These are phyloP conservation scores for Escovopsis sp. DNA, from an alignment of 2,329 filamentous ascomycete species.

Conservation along the genomic window DNA sequence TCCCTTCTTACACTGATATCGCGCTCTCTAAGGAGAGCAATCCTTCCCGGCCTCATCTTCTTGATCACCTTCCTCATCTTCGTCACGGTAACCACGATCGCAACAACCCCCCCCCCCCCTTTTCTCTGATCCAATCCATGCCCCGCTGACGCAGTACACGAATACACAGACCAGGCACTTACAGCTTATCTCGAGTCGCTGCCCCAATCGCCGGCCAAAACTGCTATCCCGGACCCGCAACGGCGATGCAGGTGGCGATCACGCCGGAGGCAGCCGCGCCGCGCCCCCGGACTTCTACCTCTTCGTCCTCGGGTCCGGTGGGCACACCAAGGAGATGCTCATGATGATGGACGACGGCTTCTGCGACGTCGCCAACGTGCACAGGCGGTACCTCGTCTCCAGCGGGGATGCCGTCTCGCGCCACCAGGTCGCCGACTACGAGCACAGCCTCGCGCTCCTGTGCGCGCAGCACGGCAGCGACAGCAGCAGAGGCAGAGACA, in stretches of 20 bases:
- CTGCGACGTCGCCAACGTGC: conserved; percentile 34
- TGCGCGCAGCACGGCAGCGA: conserved; percentile 7
- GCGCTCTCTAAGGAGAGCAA: too few species aligned
- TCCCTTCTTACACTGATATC: too few species aligned
- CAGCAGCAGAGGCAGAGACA: not conserved
- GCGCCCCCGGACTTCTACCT: conserved; percentile 40
- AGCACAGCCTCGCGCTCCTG: conserved; percentile 17
- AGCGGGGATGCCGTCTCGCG: conserved; percentile 58
- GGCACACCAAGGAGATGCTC: conserved; percentile 91
- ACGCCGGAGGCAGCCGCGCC: not conserved
- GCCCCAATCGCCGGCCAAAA: conserved; percentile 7
- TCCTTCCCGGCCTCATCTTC: too few species aligned
- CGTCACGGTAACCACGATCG: conserved; percentile 13
- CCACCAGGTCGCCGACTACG: conserved; percentile 46
- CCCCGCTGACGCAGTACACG: not conserved
- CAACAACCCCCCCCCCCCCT: too few species aligned
- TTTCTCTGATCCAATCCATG: too few species aligned
- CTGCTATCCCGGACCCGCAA: not conserved
- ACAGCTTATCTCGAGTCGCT: conserved; percentile 12
- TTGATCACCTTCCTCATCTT: conserved; percentile 13
- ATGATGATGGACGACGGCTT: conserved; percentile 56
- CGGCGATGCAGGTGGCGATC: not conserved
- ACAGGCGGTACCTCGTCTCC: conserved; percentile 70
- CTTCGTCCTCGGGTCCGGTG: conserved; percentile 79
- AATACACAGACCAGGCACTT: conserved; percentile 15